Conservation (phyloP, 192 early-diverging fungal species). For the Gryganskiella cystojenkinii region DNA sequence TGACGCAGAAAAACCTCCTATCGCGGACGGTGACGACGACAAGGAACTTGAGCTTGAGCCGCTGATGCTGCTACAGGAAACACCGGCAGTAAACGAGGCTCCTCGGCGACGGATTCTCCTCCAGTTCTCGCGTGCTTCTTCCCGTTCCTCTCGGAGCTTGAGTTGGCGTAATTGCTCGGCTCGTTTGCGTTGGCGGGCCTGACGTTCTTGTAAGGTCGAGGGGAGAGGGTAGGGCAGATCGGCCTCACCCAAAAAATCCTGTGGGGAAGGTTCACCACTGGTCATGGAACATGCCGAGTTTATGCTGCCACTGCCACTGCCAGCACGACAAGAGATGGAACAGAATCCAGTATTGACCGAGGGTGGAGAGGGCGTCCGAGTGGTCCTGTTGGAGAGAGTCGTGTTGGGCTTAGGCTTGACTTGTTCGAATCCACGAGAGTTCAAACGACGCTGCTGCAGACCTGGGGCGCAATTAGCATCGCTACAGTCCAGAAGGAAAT, state of each 20-base stretch:
- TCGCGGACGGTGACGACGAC: neutral
- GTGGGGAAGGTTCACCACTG: slow-evolving; percentile 32
- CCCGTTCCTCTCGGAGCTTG: slow-evolving; percentile 38
- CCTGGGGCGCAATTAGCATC: neutral
- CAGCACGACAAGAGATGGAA: slow-evolving; percentile 7
- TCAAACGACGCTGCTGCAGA: neutral
- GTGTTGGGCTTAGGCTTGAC: slow-evolving; percentile 5
- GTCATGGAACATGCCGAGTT: no score
- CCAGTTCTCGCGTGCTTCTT: slow-evolving; percentile 34
- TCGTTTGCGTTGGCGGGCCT: slow-evolving; percentile 36
- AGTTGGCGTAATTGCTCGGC: slow-evolving; percentile 43
- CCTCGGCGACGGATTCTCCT: slow-evolving; percentile 16
- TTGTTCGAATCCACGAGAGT: slow-evolving; percentile 1
- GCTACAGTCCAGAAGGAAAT: no score
- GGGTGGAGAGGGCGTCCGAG: slow-evolving; percentile 22
- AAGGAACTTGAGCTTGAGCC: neutral
- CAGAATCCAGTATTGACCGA: slow-evolving; percentile 30
- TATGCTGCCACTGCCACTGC: neutral
- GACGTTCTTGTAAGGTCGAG: slow-evolving; percentile 34
- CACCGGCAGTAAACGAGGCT: slow-evolving; percentile 15
- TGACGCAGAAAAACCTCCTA: neutral
- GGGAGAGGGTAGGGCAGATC: slow-evolving; percentile 47
- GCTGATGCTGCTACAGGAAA: neutral
- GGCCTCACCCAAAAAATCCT: slow-evolving; percentile 44
- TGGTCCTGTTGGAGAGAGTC: neutral